Conservation (phyloP, 495 filamentous ascomycete species). For the Penicillium coprophilum region DNA sequence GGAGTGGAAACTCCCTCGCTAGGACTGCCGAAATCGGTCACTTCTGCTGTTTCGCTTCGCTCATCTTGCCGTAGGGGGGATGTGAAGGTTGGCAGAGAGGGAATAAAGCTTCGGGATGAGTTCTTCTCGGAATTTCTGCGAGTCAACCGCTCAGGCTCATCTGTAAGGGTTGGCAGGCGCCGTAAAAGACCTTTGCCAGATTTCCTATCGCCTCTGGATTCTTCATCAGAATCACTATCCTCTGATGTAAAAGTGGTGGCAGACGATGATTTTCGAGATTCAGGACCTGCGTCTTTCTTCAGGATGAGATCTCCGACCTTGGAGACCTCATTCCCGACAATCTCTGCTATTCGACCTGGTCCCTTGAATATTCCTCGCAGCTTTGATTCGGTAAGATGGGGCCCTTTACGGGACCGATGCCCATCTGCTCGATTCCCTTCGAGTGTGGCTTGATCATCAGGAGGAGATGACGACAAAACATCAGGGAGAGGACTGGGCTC, state of each 20-base stretch:
- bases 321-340: slow-evolving; percentile 56
- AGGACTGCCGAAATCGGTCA: slow-evolving; percentile 19
- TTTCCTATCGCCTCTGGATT: slow-evolving; percentile 34
- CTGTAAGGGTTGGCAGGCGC: slow-evolving; percentile 34
- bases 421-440: slow-evolving; percentile 21
- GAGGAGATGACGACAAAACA: slow-evolving; percentile 28
- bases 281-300: slow-evolving; percentile 45
- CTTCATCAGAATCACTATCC: slow-evolving; percentile 46
- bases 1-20: slow-evolving; percentile 11
- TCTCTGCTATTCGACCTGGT: slow-evolving; percentile 50
- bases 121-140: slow-evolving; percentile 36
- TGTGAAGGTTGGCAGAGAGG: slow-evolving; percentile 52
- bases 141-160: slow-evolving; percentile 36
- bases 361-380: slow-evolving; percentile 57
- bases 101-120: slow-evolving; percentile 30
- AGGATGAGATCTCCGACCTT: slow-evolving; percentile 57
- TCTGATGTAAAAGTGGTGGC: slow-evolving; percentile 41
- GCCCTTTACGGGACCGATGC: slow-evolving; percentile 28
- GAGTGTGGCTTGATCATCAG: slow-evolving; percentile 25
- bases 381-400: slow-evolving; percentile 36
- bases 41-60: slow-evolving; percentile 20
- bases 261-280: slow-evolving; percentile 43
- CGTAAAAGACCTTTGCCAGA: slow-evolving; percentile 32
- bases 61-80: slow-evolving; percentile 46
- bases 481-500: slow-evolving; percentile 39